Evolutionary conservation across 768 basidiomycete genomes (phyloP), one percentile per base, ranked within the genome.

Genomic region (Boletus sp.): DNA sequence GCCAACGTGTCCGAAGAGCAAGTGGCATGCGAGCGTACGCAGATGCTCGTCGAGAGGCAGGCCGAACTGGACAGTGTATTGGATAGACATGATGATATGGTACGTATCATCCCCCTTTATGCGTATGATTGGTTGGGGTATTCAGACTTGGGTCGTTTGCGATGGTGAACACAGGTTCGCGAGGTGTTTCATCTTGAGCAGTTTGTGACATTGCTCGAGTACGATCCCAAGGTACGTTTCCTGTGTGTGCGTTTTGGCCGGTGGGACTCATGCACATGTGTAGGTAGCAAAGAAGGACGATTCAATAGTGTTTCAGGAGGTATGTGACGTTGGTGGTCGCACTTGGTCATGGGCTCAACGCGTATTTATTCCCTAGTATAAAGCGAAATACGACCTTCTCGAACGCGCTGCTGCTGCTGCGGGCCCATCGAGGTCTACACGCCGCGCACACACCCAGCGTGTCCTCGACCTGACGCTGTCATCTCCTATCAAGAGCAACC

Each of bases 171-270:
- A 39, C 56, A 93, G 87, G 78, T 96, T 45, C 83, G 94, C 55
- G 92, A 98, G 70, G 77, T 83, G 54, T 98, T 95, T 70, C 94
- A 98, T 65, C 78, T 96, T 71, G 87, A 94, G 59, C 77, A 86
- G 54, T 95, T 88, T 66, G 80, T 83, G 3, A 84, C 81, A 25
- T 77, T 96, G 75, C 72, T 93, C 34, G 78, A 76, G 19, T 98
- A 84, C 68, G 80, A 95, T 70, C 94, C 93, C 9, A 69, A 75
- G 70, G 88, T 89, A 57, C 35, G 82, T 29, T 32, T 8, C 13
- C 40, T 21, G 8, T 10, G 25, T 7, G 27, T 38, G 8, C 19
- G 9, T 43, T 43, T 32, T 32, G 23, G 25, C 37, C n/a, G 42
- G 25, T 23, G 54, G 47, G 34, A 25, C 56, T 55, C 54, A 47